Evolutionary conservation across 2,329 filamentous ascomycete genomes (phyloP).

Genomic region (Plenodomus lindquistii): DNA sequence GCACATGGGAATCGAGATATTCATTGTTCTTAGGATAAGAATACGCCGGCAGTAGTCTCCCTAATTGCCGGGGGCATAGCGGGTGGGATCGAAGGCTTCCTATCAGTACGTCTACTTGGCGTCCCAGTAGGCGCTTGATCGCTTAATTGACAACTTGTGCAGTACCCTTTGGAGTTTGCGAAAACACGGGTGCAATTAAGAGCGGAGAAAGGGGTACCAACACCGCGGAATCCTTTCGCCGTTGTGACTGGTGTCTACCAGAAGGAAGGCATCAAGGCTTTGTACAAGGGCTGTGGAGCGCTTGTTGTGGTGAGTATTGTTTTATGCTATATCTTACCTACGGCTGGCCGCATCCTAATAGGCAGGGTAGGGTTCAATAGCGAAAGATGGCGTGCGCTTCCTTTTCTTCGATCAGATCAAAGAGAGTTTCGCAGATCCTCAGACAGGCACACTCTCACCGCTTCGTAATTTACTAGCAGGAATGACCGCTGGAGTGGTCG

Average conservation of each 20-base stretch:
- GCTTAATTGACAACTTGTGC: constrained; percentile 9
- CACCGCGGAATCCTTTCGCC: constrained; percentile 60
- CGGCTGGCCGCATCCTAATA: constrained; percentile 15
- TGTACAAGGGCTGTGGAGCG: constrained; percentile 67
- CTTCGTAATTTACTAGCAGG: constrained; percentile 63
- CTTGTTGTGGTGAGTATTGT: constrained; percentile 53
- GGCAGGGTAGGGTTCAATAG: constrained; percentile 55
- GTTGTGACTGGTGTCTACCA: constrained; percentile 60
- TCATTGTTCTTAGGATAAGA: constrained; percentile 34
- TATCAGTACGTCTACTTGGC: constrained; percentile 29
- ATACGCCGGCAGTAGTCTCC: constrained; percentile 44
- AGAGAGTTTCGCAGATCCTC: constrained; percentile 57
- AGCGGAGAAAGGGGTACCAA: constrained; percentile 47
- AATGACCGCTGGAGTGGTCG: constrained; percentile 65
- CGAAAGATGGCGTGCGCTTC: constrained; percentile 69
- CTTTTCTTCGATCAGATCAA: constrained; percentile 69
- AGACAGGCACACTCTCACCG: constrained; percentile 61
- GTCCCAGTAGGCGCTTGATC: constrained; percentile 1
- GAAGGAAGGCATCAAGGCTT: constrained; percentile 59
- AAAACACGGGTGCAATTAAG: constrained; percentile 67
- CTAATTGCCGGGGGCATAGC: constrained; percentile 45
- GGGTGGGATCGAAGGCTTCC: constrained; percentile 45
- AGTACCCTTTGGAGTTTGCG: constrained; percentile 69
- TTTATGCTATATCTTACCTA: not conserved
- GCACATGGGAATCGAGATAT: not conserved